Evolutionary conservation across 2,329 filamentous ascomycete genomes (phyloP).

Genomic region (Magnaporthiopsis incrustans): DNA sequence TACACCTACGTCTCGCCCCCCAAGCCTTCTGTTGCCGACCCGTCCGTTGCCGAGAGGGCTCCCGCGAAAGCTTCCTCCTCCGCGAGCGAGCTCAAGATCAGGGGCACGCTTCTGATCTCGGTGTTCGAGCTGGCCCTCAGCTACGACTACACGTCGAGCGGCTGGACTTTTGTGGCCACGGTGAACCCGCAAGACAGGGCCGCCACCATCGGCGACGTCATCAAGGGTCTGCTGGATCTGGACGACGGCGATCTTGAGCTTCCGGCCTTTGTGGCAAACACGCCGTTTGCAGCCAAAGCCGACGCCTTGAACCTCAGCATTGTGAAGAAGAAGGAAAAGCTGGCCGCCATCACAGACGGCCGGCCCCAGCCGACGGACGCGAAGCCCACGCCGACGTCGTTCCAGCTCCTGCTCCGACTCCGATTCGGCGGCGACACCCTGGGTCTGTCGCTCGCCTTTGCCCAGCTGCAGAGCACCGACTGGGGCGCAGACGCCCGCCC

Average conservation of each 20-base stretch:
- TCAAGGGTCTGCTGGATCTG: slow-evolving; percentile 8
- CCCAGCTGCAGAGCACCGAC: slow-evolving; percentile 11
- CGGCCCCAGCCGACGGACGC: too few relatives aligned
- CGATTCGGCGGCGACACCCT: slow-evolving; percentile 9
- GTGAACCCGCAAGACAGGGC: slow-evolving; percentile 10
- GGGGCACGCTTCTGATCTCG: slow-evolving; percentile 5
- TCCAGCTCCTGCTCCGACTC: slow-evolving; percentile 8
- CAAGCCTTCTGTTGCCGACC: background rate
- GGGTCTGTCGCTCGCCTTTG: slow-evolving; percentile 13
- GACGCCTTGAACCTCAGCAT: slow-evolving; percentile 6
- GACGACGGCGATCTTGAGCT: slow-evolving; percentile 8
- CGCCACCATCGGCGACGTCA: slow-evolving; percentile 8
- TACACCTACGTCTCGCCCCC: slow-evolving; percentile 13
- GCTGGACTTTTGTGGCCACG: slow-evolving; percentile 9
- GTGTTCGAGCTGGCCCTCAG: slow-evolving; percentile 8
- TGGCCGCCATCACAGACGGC: background rate
- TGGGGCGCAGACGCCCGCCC: slow-evolving; percentile 10
- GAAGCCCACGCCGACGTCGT: background rate
- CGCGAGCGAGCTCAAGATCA: slow-evolving; percentile 8
- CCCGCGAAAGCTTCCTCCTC: background rate
- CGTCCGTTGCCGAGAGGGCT: too few relatives aligned
- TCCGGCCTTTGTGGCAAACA: slow-evolving; percentile 10
- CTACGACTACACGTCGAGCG: slow-evolving; percentile 5
- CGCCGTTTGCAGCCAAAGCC: slow-evolving; percentile 5
- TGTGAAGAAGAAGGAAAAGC: slow-evolving; percentile 1